Evolutionary conservation across 805 yeast species (phyloP).

Genomic region (Barnettozyma californica): DNA sequence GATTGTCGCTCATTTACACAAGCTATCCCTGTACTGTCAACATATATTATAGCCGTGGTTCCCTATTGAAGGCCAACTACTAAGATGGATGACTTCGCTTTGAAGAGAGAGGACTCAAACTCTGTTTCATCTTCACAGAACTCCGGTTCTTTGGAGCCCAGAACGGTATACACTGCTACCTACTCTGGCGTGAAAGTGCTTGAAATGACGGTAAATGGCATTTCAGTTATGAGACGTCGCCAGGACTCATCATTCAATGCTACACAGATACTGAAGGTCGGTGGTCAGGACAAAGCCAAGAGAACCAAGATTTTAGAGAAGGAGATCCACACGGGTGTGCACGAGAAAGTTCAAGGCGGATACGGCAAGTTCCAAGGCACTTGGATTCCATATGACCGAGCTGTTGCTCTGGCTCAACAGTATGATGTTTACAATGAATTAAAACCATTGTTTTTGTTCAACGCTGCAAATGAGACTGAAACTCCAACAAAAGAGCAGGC

Average conservation of each 20-base stretch:
- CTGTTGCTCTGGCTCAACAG: slow-evolving; percentile 49
- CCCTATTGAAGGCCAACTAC: neutral
- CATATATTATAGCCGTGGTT: neutral
- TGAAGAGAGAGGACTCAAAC: slow-evolving; percentile 6
- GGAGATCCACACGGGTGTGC: slow-evolving; percentile 63
- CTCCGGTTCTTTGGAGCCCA: slow-evolving; percentile 12
- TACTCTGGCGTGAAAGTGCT: slow-evolving; percentile 82
- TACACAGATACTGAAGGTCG: slow-evolving; percentile 73
- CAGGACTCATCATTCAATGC: slow-evolving; percentile 79
- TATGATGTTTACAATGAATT: slow-evolving; percentile 60
- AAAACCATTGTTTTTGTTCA: slow-evolving; percentile 54
- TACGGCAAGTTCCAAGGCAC: slow-evolving; percentile 84
- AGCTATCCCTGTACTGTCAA: neutral
- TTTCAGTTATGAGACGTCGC: slow-evolving; percentile 74
- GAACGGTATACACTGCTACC: slow-evolving; percentile 63
- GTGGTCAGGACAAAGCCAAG: slow-evolving; percentile 72
- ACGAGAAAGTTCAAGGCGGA: slow-evolving; percentile 81
- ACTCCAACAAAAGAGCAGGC: slow-evolving; percentile 48
- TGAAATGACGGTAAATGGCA: slow-evolving; percentile 61
- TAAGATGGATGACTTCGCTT: slow-evolving; percentile 4
- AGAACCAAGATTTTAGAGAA: slow-evolving; percentile 69
- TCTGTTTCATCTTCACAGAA: slow-evolving; percentile 4
- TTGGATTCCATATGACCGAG: slow-evolving; percentile 74
- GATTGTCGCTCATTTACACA: neutral
- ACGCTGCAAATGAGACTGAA: slow-evolving; percentile 32